Evolutionary conservation across 2,329 filamentous ascomycete genomes (phyloP), one percentile per base, ranked within the genome.

Genomic region (Aspergillus eucalypticola): DNA sequence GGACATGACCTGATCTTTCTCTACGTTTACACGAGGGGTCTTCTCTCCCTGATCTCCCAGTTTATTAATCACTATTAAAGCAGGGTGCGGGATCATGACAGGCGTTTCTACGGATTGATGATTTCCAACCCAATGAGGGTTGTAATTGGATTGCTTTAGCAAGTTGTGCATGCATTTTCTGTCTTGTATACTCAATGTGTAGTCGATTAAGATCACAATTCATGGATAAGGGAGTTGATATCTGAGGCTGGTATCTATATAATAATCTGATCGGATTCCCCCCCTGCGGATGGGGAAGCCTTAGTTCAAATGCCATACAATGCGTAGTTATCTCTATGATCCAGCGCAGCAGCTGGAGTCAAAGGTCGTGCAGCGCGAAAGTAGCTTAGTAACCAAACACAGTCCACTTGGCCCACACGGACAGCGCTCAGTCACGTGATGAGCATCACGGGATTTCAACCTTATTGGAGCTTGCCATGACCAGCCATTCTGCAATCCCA

Each of bases 1-100:
- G 62, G 65, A 64, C 66, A 58, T 41, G 17, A 42, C 49, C 21
- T 49, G 19, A 44, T 50, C 48, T 55, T 42, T 56, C 38, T 53
- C 15, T 6, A 50, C 46, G 25, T 50, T 50, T 29, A 32, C 32
- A 29, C 48, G 61, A 48, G 38, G 15, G 44, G 60, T 13, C 46
- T 56, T 44, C 62, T 51, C 53, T 48, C 56, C 49, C 21, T 60
- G n/a, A 39, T 38, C 58, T 35, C 29, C 57, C 60, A 58, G 50
- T 61, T 57, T 32, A 25, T 53, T 60, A 21, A 44, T 46, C 54
- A 61, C 56, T 27, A 25, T 41, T 38, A 32, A 48, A 54, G 32
- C 54, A 35, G 54, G 56, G 42, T 56, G 56, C 46, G 44, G 56
- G 35, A 23, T 56, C 27, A 59, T 56, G 56, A 44, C 23, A 46